These are phyloP conservation scores for Hanseniaspora sp. DNA, from an alignment of 1,139 yeast genomes.

Conservation along the genomic window DNA sequence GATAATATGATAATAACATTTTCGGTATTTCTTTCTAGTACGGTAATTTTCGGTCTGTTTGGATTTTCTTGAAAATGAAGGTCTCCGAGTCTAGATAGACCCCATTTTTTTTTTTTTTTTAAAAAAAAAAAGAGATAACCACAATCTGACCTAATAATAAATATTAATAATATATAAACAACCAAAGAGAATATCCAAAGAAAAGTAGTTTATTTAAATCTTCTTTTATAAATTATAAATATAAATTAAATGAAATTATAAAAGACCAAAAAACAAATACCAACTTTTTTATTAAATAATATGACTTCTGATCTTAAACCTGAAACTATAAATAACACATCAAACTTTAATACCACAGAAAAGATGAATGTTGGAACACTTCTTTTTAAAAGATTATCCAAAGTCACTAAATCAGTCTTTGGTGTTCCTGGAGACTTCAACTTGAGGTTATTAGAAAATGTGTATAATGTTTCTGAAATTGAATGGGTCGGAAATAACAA, in stretches of 20 bases:
- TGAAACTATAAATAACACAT: not conserved
- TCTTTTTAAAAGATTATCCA: constrained; percentile 24
- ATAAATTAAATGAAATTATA: too few species aligned
- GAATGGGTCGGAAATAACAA: constrained; percentile 45
- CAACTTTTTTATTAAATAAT: not conserved
- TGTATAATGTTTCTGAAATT: constrained; percentile 29
- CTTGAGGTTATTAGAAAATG: constrained; percentile 43
- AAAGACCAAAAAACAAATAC: too few species aligned
- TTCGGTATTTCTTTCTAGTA: not conserved
- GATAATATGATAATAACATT: not conserved
- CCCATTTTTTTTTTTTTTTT: too few species aligned
- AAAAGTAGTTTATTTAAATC: too few species aligned
- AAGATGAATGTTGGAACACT: constrained; percentile 17
- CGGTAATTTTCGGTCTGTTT: not conserved
- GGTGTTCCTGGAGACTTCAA: constrained; percentile 54
- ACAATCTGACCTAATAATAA: too few species aligned
- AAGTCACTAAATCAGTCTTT: constrained; percentile 30
- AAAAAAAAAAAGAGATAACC: too few species aligned
- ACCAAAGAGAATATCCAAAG: too few species aligned
- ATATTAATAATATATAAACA: too few species aligned
- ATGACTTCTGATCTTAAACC: not conserved
- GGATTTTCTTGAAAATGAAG: not conserved
- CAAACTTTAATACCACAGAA: not conserved
- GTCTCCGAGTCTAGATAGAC: too few species aligned
- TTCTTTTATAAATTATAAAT: too few species aligned